Percentiles rank a stretch among this genome's conserved stretches.
Evolutionary conservation across 768 basidiomycete species (phyloP).

Genomic region (Rhodotorula babjevae): DNA sequence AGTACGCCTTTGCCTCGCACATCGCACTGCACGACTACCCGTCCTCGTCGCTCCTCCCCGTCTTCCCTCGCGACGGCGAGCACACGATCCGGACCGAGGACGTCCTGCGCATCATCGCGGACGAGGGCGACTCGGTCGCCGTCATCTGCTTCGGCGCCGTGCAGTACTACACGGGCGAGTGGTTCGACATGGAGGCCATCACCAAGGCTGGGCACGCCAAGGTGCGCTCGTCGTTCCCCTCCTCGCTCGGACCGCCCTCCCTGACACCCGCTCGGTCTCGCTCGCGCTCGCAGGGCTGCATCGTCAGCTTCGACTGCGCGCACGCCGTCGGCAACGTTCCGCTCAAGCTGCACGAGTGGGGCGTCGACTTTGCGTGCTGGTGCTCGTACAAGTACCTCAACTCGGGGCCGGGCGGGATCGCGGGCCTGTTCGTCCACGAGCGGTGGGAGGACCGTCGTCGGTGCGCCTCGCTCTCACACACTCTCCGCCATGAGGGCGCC

Average conservation of each 20-base stretch:
- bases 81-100: slow-evolving; percentile 80
- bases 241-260: background rate
- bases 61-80: slow-evolving; percentile 77
- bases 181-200: slow-evolving; percentile 79
- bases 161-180: slow-evolving; percentile 96
- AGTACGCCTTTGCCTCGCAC: slow-evolving; percentile 98
- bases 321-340: slow-evolving; percentile 94
- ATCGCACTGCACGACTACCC: slow-evolving; percentile 70
- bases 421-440: slow-evolving; percentile 82
- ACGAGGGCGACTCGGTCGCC: slow-evolving; percentile 71
- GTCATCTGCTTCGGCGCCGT: slow-evolving; percentile 89
- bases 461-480: background rate
- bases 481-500: too few species aligned
- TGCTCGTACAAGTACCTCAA: slow-evolving; percentile 97
- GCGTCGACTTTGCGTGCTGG: slow-evolving; percentile 96
- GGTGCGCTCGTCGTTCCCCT: slow-evolving; percentile 51
- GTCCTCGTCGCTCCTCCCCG: slow-evolving; percentile 68
- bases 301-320: slow-evolving; percentile 94
- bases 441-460: slow-evolving; percentile 35
- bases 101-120: slow-evolving; percentile 68
- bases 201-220: slow-evolving; percentile 77
- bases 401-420: slow-evolving; percentile 94
- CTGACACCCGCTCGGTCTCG: background rate
- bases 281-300: slow-evolving; percentile 63
- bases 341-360: slow-evolving; percentile 82